Conservation (phyloP, 352 stramenopile species). For the Phytophthora sansomeana region DNA sequence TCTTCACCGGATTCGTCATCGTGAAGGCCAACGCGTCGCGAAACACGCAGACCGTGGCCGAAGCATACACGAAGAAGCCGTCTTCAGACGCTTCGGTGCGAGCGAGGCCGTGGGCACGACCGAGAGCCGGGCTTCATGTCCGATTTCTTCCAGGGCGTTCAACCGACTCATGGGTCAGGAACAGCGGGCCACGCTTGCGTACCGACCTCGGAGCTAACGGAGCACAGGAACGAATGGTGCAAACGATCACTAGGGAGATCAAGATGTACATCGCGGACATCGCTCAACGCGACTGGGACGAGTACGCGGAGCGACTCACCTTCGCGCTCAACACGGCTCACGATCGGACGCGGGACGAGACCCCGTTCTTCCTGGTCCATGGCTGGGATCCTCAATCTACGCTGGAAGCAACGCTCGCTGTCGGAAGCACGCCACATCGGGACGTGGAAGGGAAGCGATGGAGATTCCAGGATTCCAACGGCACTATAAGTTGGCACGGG, state of each 20-base stretch:
- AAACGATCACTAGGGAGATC: conserved; percentile 22
- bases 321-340: conserved; percentile 33
- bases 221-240: conserved; percentile 29
- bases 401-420: not conserved
- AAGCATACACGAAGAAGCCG: too few relatives aligned
- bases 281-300: conserved; percentile 33
- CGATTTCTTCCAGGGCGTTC: not conserved
- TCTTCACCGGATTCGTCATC: too few relatives aligned
- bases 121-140: not conserved
- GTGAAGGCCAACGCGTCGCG: too few relatives aligned
- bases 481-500: not conserved
- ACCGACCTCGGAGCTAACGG: conserved; percentile 32
- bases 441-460: not conserved
- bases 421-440: not conserved
- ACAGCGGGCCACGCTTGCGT: conserved; percentile 17
- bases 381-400: not conserved
- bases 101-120: too few relatives aligned
- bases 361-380: not conserved
- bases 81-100: too few relatives aligned
- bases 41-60: too few relatives aligned
- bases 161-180: not conserved
- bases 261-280: conserved; percentile 34
- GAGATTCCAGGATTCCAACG: not conserved
- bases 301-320: conserved; percentile 35
- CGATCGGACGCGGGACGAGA: not conserved